Evolutionary conservation across 108 stramenopile genomes (phyloP).

Genomic region (Schizochytrium sp.): DNA sequence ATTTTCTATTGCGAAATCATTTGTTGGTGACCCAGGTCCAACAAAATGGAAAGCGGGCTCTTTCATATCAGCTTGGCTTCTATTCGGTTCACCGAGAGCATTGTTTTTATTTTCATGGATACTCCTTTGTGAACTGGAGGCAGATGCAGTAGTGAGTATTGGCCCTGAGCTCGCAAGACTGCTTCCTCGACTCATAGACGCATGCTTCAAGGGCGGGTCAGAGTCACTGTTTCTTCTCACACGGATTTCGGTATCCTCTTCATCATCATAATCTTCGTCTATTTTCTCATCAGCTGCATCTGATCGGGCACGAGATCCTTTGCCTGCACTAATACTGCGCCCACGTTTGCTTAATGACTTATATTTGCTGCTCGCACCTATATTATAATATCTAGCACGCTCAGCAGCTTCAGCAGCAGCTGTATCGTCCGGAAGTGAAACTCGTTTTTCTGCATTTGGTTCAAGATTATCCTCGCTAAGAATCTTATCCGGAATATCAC

Average conservation of each 20-base stretch:
- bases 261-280: not conserved
- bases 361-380: not conserved
- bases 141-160: not conserved
- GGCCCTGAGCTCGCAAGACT: too few species aligned
- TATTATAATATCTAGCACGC: not conserved
- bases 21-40: not conserved
- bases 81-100: not conserved
- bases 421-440: not conserved
- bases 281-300: not conserved
- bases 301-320: not conserved
- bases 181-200: too few species aligned
- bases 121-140: not conserved
- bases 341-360: conserved; percentile 10
- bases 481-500: not conserved
- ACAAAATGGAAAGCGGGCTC: too few species aligned
- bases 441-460: not conserved
- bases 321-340: not conserved
- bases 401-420: too few species aligned
- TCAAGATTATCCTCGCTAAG: not conserved
- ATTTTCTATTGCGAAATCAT: not conserved
- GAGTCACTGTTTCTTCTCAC: not conserved
- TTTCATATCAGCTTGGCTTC: conserved; percentile 12
- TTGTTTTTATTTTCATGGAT: not conserved
- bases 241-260: not conserved
- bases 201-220: not conserved